phyloP scores from a whole-genome alignment of 176 grass and related monocot genomes.

The Carex cristatella region DNA sequence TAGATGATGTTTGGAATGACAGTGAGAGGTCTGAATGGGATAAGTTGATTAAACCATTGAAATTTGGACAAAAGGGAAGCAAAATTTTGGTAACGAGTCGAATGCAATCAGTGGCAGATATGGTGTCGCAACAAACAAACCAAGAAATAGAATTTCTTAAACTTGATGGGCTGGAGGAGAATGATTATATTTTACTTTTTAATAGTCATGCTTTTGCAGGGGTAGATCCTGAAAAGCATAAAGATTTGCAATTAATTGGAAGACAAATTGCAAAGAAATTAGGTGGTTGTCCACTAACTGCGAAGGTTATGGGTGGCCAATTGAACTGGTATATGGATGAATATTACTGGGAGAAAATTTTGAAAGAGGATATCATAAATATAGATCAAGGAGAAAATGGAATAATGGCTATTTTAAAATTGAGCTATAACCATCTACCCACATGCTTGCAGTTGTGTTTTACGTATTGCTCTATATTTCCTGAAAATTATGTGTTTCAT shows the following conservation, averaged over 20 bases:
- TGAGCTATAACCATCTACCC: constrained; percentile 35
- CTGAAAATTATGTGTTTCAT: constrained; percentile 26
- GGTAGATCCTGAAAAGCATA: background rate
- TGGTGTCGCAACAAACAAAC: background rate
- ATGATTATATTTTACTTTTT: constrained; percentile 27
- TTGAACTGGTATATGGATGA: constrained; percentile 16
- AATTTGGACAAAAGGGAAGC: constrained; percentile 18
- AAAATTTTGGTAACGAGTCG: constrained; percentile 41
- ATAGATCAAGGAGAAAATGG: constrained; percentile 22
- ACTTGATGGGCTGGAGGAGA: constrained; percentile 29
- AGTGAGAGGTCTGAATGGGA: constrained; percentile 23
- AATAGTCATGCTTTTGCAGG: constrained; percentile 36
- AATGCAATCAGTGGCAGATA: constrained; percentile 17
- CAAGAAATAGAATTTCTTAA: background rate
- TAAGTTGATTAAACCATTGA: constrained; percentile 31
- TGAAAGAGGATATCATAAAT: constrained; percentile 29
- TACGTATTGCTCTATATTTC: constrained; percentile 40
- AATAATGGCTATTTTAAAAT: constrained; percentile 19
- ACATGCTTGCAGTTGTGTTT: constrained; percentile 39
- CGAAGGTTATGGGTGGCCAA: constrained; percentile 36
- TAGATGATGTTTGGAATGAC: constrained; percentile 55
- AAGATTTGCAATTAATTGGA: constrained; percentile 20
- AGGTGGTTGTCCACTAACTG: constrained; percentile 37
- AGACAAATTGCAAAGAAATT: constrained; percentile 27
- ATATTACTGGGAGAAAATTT: constrained; percentile 27